Conservation (phyloP, 306 rosid genomes). For the Lithocarpus polystachyus region DNA sequence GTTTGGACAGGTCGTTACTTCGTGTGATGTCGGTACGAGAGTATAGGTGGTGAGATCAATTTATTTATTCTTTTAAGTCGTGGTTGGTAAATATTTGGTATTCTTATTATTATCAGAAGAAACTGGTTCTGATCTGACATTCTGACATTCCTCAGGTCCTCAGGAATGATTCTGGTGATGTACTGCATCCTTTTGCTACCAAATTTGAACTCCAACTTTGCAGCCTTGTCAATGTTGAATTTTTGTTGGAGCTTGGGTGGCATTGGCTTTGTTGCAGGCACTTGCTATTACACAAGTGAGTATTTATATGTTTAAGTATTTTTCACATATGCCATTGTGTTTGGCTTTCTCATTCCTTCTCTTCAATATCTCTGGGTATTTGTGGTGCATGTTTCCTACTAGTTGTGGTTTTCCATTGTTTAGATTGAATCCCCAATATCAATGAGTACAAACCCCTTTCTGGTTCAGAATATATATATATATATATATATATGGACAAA, state of each 20-base stretch:
- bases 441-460: background rate
- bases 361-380: background rate
- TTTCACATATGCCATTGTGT: background rate
- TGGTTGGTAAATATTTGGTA: background rate
- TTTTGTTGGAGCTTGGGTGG: conserved; percentile 71
- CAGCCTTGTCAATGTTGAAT: conserved; percentile 61
- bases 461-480: too few relatives aligned
- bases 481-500: too few relatives aligned
- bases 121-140: conserved; percentile 15
- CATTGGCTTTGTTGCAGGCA: conserved; percentile 77
- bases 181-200: conserved; percentile 59
- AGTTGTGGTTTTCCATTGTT: background rate
- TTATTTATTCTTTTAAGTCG: background rate
- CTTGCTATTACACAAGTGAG: conserved; percentile 69
- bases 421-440: background rate
- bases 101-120: background rate
- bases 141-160: conserved; percentile 42
- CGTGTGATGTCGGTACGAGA: conserved; percentile 72
- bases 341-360: background rate
- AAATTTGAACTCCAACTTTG: conserved; percentile 54
- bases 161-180: conserved; percentile 58
- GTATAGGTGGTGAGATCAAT: conserved; percentile 56
- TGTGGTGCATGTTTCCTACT: background rate
- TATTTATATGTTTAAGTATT: background rate
- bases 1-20: conserved; percentile 74